phyloP scores from a whole-genome alignment of 2,329 filamentous ascomycete species.

The Ophiostoma tasmaniense region DNA sequence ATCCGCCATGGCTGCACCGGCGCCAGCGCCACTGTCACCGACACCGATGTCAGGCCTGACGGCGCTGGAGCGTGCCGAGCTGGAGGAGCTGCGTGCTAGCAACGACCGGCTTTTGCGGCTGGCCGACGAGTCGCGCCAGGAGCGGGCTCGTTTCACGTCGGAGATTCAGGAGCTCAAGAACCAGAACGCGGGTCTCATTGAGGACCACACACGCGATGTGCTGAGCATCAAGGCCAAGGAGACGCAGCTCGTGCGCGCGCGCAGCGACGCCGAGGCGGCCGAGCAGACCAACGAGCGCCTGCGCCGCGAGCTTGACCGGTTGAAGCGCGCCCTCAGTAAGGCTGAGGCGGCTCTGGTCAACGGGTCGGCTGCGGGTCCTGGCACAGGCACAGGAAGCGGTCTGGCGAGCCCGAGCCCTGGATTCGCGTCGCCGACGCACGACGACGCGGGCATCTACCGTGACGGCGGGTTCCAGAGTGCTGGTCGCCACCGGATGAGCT shows the following conservation, averaged over 20 bases:
- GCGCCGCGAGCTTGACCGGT: constrained; percentile 77
- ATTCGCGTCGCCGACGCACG: constrained; percentile 44
- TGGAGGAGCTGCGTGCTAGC: constrained; percentile 77
- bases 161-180: constrained; percentile 93
- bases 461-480: constrained; percentile 36
- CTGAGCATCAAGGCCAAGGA: constrained; percentile 97
- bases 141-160: constrained; percentile 71
- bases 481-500: constrained; percentile 48
- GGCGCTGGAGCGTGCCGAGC: constrained; percentile 78
- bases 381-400: constrained; percentile 21
- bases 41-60: constrained; percentile 58
- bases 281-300: constrained; percentile 80
- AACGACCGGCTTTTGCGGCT: constrained; percentile 70
- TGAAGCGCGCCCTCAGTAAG: constrained; percentile 75
- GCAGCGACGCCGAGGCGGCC: constrained; percentile 80
- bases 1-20: constrained; percentile 44
- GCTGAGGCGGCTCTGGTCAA: constrained; percentile 37
- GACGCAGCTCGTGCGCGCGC: constrained; percentile 85
- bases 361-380: neutral
- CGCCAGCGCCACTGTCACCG: constrained; percentile 46
- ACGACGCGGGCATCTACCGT: constrained; percentile 53
- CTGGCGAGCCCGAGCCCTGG: constrained; percentile 28
- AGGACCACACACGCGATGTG: constrained; percentile 92
- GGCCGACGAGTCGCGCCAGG: constrained; percentile 71
- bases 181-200: constrained; percentile 91